These are phyloP conservation scores for Rhizophagus sp. DNA, from an alignment of 192 early-diverging fungal species.

Conservation along the genomic window DNA sequence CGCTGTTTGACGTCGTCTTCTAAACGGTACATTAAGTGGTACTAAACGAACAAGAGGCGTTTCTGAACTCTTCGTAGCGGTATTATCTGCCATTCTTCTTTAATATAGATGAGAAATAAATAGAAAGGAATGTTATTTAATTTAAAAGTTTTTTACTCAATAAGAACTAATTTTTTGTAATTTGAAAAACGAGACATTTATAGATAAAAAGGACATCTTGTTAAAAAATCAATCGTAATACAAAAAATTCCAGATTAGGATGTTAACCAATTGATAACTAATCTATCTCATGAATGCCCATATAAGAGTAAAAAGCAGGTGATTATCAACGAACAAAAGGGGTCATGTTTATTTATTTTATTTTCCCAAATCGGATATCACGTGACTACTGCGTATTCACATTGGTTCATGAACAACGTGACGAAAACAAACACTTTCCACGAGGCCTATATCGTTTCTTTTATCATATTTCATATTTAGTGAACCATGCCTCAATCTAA, in stretches of 20 bases:
- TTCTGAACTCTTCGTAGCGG: neutral
- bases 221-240: neutral
- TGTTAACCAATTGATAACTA: neutral
- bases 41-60: conserved; percentile 34
- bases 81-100: neutral
- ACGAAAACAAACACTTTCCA: neutral
- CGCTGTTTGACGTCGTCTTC: conserved; percentile 67
- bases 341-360: too few relatives aligned
- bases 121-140: too few relatives aligned
- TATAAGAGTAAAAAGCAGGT: neutral
- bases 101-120: neutral
- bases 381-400: too few relatives aligned
- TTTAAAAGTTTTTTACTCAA: too few relatives aligned
- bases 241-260: neutral
- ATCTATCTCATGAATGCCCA: neutral
- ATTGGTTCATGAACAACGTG: neutral
- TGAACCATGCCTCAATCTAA: too few relatives aligned
- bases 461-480: neutral
- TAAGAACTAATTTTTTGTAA: too few relatives aligned
- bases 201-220: too few relatives aligned
- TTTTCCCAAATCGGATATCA: too few relatives aligned
- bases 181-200: too few relatives aligned
- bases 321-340: neutral
- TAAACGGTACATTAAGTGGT: conserved; percentile 64
- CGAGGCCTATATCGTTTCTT: neutral